Base-by-base conservation (phyloP, 1,284 basidiomycete species). In the Peniophora sp. region DNA sequence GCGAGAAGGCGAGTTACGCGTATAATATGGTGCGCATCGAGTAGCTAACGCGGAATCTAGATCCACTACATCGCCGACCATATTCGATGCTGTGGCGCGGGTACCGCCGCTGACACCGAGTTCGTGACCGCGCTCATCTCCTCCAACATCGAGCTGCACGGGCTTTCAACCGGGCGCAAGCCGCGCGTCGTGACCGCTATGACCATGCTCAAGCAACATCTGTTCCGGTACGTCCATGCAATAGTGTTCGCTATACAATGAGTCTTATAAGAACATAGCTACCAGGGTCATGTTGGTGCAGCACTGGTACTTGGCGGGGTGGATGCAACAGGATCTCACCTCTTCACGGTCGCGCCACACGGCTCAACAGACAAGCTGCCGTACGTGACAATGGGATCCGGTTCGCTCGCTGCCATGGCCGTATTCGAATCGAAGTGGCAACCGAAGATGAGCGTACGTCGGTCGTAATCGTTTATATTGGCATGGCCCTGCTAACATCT, bases 331-430 rank as follows among this genome's bases (percentile, higher is more conserved):
- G 97, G 97, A 6, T 81, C 95, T 3, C 92, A 99, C 56, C 83
- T 99, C 8, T 99, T 97, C 73, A 98, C 96, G 11, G 88, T 99
- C 56, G 85, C 89, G 55, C 95, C 97, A 1, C 96, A 99, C 69
- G 97, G 97, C 8, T 96, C 92, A 15, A 98, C 97, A 0, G 97
- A 99, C 72, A 99, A 99, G 70, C 77, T 99, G 32, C 97, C 97
- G 0, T 99, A 97, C 62, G 96, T 99, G 27, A 98, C 97, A 0
- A 99, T 99, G 96, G 97, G 97, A 32, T 94, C 90, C 3, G 97
- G 97, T 54, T 88, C 83, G 60, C 75, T 98, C 47, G 97, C 97
- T 2, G 97, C 96, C 22, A 99, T 99, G 97, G 92, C 95, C 14
- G 88, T 99, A 12, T 99, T 99, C 60, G 97, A 99, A 67, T 84